Base-by-base conservation (phyloP, 2,329 filamentous ascomycete genomes). In the Nothophaeocryptopus gaeumannii region DNA sequence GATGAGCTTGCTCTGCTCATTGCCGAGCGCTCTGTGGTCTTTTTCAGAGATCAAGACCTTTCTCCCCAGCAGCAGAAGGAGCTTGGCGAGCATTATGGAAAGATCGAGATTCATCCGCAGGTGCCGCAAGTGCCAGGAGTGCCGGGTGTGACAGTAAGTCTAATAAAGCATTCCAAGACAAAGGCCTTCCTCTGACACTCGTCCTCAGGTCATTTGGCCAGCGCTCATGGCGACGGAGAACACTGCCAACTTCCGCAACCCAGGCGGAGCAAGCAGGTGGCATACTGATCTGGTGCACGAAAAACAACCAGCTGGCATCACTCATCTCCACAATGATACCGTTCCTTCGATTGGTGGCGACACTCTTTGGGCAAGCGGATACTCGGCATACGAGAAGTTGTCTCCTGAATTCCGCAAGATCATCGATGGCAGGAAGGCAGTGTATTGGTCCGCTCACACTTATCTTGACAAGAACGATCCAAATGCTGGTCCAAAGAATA, bases 241-340 rank as follows among this genome's bases (percentile, higher is more conserved):
- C 1, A 65, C 74, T 2, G 78, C 83, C 3, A 78, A 74, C 61
- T 88, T 88, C 72, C 78, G 85, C 48, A 75, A 81, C 15, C 84
- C 84, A 0, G 84, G 84, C 26, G 84, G 85, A 2, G 81, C 84
- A 1, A 83, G 82, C 0, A 70, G 79, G 40, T 88, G 84, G 85
- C 85, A 88, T 65, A 57, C 79, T 7, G 84, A 88, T 60, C 76
- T 88, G 0, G 84, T 88, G 0, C 84, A 88, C 58, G 85, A 89
- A 64, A 74, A 75, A 31, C 84, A 88, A 49, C 85, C 85, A 1
- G 83, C 85, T 0, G 85, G 84, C 5, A 63, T 64, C 14, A 66
- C 64, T 2, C 61, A 65, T 35, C 56, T 67, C 0, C 62, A 67
- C 53, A 65, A 64, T 43, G 60, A 64, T 44, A 83, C 82, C 0